Evolutionary conservation across 164 flowering plant genomes (phyloP), one percentile per base, ranked within the genome.

Genomic region (Santalum album): DNA sequence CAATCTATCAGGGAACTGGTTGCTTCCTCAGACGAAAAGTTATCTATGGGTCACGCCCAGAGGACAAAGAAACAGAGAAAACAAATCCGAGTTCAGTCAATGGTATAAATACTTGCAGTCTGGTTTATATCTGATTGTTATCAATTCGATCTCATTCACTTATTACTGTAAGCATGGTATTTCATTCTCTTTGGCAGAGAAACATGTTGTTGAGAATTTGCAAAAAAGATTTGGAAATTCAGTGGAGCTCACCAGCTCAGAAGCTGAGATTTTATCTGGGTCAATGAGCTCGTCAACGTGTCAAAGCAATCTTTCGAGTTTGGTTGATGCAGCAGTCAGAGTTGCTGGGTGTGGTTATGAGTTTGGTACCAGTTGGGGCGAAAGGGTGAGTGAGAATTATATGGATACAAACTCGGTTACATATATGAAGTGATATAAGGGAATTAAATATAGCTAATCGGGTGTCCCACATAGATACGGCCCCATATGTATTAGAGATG

Each of bases 11-110:
- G 2, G 90, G 90, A 22, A 74, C 81, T 0, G 79, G 80, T 7
- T 75, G 83, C 47, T 69, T 84, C 45, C 87, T 79, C 47, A 60
- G 76, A 51, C 54, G 87, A 64, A 72, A 77, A 55, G 69, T 77
- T 14, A 72, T 81, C 4, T 82, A 80, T 39, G 91, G 87, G 6
- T n/a, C 40, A 32, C 70, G 56, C 9, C 75, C 75, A 2, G 60
- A 55, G 10, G 65, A 64, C 12, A 6, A 7, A 7, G 48, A 32
- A 4, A 49, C 24, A 17, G 17, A 49, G 27, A 55, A 34, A 51
- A 53, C 14, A 46, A 46, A 46, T 14, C 50, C 16, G 16, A 6
- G 4, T 20, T 46, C 23, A 3, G 0, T 20, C 18, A 6, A 23
- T 46, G 50, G 42, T 29, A 29, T 4, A 29, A 4, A 29, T 29